Conservation (phyloP, 768 basidiomycete genomes). For the Polyporus arcularius region DNA sequence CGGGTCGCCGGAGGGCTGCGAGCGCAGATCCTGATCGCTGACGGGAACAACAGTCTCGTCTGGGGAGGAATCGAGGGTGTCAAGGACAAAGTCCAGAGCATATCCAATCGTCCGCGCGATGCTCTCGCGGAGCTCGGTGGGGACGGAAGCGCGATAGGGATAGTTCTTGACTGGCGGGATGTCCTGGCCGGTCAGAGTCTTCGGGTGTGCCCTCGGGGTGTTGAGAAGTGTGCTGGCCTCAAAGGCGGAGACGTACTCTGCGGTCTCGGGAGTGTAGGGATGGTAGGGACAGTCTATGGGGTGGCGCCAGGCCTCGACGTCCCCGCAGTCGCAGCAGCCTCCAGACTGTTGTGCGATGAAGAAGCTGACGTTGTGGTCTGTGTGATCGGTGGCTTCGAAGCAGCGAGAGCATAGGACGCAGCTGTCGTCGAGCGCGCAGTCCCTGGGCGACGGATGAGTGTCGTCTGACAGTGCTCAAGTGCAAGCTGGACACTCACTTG, state of each 20-base stretch:
- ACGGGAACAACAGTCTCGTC: conserved; percentile 71
- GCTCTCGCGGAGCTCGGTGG: conserved; percentile 69
- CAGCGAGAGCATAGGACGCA: conserved; percentile 90
- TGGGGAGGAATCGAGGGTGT: conserved; percentile 80
- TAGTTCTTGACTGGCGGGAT: conserved; percentile 63
- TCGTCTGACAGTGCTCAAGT: background rate
- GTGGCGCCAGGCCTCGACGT: conserved; percentile 81
- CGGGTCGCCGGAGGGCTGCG: conserved; percentile 76
- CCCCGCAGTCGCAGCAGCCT: conserved; percentile 95
- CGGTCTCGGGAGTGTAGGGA: conserved; percentile 46
- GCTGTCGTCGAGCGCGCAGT: conserved; percentile 87
- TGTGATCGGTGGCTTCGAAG: conserved; percentile 86
- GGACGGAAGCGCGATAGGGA: conserved; percentile 55
- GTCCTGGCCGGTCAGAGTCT: conserved; percentile 43
- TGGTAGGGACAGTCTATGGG: conserved; percentile 74
- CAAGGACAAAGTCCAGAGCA: conserved; percentile 80
- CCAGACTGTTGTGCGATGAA: conserved; percentile 91
- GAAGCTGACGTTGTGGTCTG: conserved; percentile 89
- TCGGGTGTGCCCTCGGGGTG: conserved; percentile 40
- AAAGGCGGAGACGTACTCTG: conserved; percentile 32
- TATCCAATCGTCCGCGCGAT: conserved; percentile 75
- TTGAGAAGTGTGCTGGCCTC: conserved; percentile 24
- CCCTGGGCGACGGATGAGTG: conserved; percentile 46
- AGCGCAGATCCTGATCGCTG: conserved; percentile 67
- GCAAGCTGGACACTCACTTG: conserved; percentile 62